phyloP scores from a whole-genome alignment of 139 green algal genomes.

The Chlamydomonas asymmetrica region DNA sequence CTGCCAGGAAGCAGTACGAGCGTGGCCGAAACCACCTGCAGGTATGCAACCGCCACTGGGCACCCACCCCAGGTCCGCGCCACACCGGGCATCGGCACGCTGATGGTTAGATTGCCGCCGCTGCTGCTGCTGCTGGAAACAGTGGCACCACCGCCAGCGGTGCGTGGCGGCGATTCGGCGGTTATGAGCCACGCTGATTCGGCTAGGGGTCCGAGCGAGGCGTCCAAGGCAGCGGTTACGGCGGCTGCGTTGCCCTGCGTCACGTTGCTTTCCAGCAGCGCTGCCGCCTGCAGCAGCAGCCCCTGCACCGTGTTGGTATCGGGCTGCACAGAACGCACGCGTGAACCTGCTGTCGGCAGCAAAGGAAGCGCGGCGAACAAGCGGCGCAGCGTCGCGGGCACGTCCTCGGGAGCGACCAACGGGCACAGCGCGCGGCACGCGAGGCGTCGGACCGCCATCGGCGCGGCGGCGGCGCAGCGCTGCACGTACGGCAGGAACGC shows the following conservation, averaged over 20 bases:
- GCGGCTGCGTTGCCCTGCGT: not conserved
- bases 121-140: too few species aligned
- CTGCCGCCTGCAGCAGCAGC: constrained; percentile 59
- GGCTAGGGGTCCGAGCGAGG: too few species aligned
- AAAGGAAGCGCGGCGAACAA: constrained; percentile 24
- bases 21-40: too few species aligned
- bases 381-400: constrained; percentile 27
- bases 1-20: too few species aligned
- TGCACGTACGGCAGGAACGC: constrained; percentile 65
- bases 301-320: constrained; percentile 58
- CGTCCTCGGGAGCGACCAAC: constrained; percentile 55
- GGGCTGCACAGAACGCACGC: not conserved
- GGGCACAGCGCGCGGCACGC: constrained; percentile 67
- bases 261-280: constrained; percentile 39
- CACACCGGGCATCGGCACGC: too few species aligned
- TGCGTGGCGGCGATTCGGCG: too few species aligned
- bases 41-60: too few species aligned
- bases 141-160: too few species aligned
- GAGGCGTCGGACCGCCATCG: constrained; percentile 67
- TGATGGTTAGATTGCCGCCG: too few species aligned
- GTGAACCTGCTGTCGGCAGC: not conserved
- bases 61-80: too few species aligned
- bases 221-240: too few species aligned
- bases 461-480: constrained; percentile 48
- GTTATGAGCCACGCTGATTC: too few species aligned